Evolutionary conservation across 2,329 filamentous ascomycete genomes (phyloP).

Genomic region (Pseudogymnoascus sp.): DNA sequence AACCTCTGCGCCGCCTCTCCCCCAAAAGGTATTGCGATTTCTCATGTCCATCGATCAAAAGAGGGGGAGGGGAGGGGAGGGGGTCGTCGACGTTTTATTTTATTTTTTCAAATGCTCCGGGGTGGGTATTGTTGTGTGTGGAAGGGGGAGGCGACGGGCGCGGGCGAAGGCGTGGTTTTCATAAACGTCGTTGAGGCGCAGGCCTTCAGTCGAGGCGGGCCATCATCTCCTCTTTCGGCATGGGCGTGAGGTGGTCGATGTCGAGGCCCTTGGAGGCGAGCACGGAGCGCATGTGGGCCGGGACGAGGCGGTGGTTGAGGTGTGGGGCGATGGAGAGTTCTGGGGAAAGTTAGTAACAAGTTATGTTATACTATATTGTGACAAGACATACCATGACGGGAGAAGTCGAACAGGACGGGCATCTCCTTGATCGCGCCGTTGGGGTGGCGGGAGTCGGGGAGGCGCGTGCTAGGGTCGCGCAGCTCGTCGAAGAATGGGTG

Average conservation of each 20-base stretch:
- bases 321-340: slow-evolving; percentile 92
- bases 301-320: slow-evolving; percentile 82
- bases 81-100: not conserved
- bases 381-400: slow-evolving; percentile 67
- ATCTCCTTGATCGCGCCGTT: slow-evolving; percentile 73
- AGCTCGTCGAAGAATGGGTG: slow-evolving; percentile 98
- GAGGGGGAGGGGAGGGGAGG: not conserved
- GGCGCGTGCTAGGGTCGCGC: slow-evolving; percentile 77
- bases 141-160: not conserved
- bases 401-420: slow-evolving; percentile 86
- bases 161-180: not conserved
- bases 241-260: slow-evolving; percentile 85
- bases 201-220: slow-evolving; percentile 80
- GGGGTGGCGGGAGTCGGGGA: slow-evolving; percentile 89
- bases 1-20: not conserved
- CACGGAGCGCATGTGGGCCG: slow-evolving; percentile 66
- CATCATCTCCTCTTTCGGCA: slow-evolving; percentile 94
- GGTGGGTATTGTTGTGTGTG: not conserved
- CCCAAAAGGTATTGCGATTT: not conserved
- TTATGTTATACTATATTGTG: slow-evolving; percentile 4
- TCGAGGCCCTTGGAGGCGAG: slow-evolving; percentile 75
- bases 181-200: not conserved
- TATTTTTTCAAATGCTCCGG: not conserved
- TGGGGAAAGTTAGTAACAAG: slow-evolving; percentile 31
- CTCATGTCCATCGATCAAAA: not conserved